Evolutionary conservation across 352 stramenopile genomes (phyloP), one percentile per base, ranked within the genome.

Genomic region (Globisporangium abappressorium): DNA sequence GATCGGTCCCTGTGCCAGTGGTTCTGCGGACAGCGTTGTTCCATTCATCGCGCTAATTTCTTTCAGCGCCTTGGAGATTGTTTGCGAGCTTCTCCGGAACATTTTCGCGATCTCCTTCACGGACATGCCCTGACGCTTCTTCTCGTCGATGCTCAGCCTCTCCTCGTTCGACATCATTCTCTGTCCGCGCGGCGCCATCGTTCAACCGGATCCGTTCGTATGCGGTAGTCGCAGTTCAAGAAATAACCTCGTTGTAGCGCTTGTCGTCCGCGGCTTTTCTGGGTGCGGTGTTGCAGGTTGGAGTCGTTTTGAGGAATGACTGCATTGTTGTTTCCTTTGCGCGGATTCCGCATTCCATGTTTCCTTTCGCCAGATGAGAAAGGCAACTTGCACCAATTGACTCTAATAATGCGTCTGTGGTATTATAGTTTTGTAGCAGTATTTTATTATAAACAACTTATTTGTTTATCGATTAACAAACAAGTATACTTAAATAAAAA

Each of bases 151-250:
- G 38, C 61, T 65, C 22, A 68, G 60, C 12, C 67, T 72, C 62
- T 88, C 79, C 26, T 80, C 71, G 8, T 73, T 65, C 53, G 81
- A 60, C 55, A 60, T 83, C 2, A 87, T 60, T 70, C 71, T 78
- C 54, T 57, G 73, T 14, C 71, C 76, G 63, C 38, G n/a, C 2
- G 75, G 74, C 55, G 75, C 78, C 82, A 89, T 89, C 14, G 24
- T n/a, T 41, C 30, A 24, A 61, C 18, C 15, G 20, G 43, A 51
- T 73, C 58, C 24, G 26, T 68, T 41, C 1, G 28, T 41, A 41
- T 20, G 55, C 54, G 28, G 51, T n/a, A 41, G 70, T 75, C 7
- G 26, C 55, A 24, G 8, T 22, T 28, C 26, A 30, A 38, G 30
- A 7, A 6, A 47, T 14, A 18, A 18, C 8, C 33, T 28, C 33